phyloP scores from a whole-genome alignment of 2,329 filamentous ascomycete genomes.

The Hypoxylon sp. region DNA sequence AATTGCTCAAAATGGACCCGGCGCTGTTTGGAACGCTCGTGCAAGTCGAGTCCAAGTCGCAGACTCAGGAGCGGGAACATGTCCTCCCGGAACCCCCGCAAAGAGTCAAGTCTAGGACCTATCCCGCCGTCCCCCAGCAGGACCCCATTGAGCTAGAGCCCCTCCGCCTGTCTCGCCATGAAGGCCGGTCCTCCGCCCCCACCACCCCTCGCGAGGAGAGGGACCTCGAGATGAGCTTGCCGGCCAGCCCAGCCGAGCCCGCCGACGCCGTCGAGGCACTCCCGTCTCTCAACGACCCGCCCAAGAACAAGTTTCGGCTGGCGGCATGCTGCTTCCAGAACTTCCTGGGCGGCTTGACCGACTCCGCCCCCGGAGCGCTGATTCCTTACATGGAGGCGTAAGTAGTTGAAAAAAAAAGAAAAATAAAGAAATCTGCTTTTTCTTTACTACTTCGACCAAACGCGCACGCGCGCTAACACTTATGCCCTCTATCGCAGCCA shows the following conservation, averaged over 20 bases:
- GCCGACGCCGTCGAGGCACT: slow-evolving; percentile 35
- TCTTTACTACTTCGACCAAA: no score
- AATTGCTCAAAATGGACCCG: slow-evolving; percentile 18
- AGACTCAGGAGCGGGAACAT: slow-evolving; percentile 24
- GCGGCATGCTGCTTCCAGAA: slow-evolving; percentile 69
- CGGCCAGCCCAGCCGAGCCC: slow-evolving; percentile 32
- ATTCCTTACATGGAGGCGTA: slow-evolving; percentile 80
- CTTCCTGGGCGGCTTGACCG: slow-evolving; percentile 75
- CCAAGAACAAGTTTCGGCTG: slow-evolving; percentile 76
- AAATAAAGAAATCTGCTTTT: no score
- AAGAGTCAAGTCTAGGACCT: slow-evolving; percentile 50
- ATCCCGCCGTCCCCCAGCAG: slow-evolving; percentile 49
- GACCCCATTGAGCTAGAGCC: slow-evolving; percentile 36
- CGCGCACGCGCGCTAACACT: no score
- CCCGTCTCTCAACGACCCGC: slow-evolving; percentile 60
- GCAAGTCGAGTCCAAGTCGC: slow-evolving; percentile 40
- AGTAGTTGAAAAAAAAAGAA: no score
- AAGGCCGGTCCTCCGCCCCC: slow-evolving; percentile 14
- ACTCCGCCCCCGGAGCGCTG: slow-evolving; percentile 77
- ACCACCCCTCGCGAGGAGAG: slow-evolving; percentile 36
- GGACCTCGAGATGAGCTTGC: slow-evolving; percentile 40
- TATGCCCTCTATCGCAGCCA: no score
- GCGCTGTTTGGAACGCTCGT: slow-evolving; percentile 39
- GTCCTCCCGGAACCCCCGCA: slow-evolving; percentile 45
- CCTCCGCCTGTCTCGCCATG: slow-evolving; percentile 18